Base-by-base conservation (phyloP, 2,329 filamentous ascomycete species). In the Dactylellina cionopaga region DNA sequence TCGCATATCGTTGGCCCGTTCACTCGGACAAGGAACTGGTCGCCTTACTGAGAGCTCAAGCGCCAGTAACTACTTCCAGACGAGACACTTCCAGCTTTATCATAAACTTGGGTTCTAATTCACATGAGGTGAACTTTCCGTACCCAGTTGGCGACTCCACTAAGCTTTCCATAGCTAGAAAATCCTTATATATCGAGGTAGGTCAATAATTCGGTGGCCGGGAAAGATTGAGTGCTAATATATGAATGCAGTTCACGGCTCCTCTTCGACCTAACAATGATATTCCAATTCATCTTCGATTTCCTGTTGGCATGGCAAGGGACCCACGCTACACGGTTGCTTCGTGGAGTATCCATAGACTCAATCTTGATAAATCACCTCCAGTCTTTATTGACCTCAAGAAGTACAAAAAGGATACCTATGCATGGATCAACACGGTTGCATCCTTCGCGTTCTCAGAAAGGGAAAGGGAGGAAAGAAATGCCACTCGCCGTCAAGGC, bases 341-440 rank as follows among this genome's bases (percentile, higher is more conserved):
- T 7, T 15, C 46, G 9, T 69, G 55, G 55, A 27, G 15, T 17
- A 27, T 62, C 11, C 75, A 75, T 47, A 58, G 59, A 7, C n/a
- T 75, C 25, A 69, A 73, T 49, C 65, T 76, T 9, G 65, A 74
- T 24, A 69, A 43, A 15, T 75, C 76, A 15, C 75, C 76, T 25
- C 41, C 44, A 7, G 44, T 77, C 33, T 41, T 66, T 35, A 59
- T 74, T 7, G 44, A 58, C n/a, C 15, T 17, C 2, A 27, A 33
- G 46, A 47, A 47, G 33, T 39, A 13, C 29, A 22, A n/a, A 27
- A 33, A 5, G 17, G 37, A 51, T 17, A 25, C 17, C 13, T 39
- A 47, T 59, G 63, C 60, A 15, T 76, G 25, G 66, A 43, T 69
- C 17, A 74, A 13, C 17, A 27, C 54, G 2, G 62, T 66, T 37